A percentile compares a stretch with the other conserved stretches of the same genome.
Evolutionary conservation across 176 grass and related monocot genomes (phyloP).

Genomic region (Thinopyrum elongatum): DNA sequence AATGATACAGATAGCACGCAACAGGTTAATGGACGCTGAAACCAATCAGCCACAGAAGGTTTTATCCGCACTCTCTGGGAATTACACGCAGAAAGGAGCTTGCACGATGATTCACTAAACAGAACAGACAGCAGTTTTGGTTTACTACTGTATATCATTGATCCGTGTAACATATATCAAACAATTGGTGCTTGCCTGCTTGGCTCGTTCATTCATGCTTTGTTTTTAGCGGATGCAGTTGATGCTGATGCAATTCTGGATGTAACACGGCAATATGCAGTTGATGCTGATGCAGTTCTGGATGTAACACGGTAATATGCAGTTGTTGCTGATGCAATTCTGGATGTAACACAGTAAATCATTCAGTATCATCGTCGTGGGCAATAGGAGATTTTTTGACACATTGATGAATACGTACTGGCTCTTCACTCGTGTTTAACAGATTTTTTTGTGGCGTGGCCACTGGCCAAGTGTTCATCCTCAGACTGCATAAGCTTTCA

Average conservation of each 20-base stretch:
- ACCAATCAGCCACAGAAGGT: neutral
- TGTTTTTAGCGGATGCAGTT: neutral
- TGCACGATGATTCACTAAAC: neutral
- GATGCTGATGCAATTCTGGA: neutral
- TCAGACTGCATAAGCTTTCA: no score
- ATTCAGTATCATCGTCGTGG: neutral
- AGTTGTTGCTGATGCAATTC: neutral
- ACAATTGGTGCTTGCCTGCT: neutral
- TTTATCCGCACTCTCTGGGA: neutral
- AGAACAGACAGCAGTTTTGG: neutral
- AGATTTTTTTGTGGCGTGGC: no score
- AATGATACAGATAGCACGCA: neutral
- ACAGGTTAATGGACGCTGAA: neutral
- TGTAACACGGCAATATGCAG: no score
- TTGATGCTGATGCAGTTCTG: neutral
- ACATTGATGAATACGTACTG: no score
- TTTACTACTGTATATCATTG: neutral
- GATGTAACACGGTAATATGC: no score
- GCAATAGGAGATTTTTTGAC: neutral
- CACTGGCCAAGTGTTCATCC: no score
- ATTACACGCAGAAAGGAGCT: neutral
- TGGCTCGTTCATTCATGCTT: neutral
- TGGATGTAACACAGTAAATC: neutral
- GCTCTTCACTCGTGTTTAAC: no score
- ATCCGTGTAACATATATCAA: neutral